phyloP scores from a whole-genome alignment of 495 filamentous ascomycete species.

The Lentithecium fluviatile region DNA sequence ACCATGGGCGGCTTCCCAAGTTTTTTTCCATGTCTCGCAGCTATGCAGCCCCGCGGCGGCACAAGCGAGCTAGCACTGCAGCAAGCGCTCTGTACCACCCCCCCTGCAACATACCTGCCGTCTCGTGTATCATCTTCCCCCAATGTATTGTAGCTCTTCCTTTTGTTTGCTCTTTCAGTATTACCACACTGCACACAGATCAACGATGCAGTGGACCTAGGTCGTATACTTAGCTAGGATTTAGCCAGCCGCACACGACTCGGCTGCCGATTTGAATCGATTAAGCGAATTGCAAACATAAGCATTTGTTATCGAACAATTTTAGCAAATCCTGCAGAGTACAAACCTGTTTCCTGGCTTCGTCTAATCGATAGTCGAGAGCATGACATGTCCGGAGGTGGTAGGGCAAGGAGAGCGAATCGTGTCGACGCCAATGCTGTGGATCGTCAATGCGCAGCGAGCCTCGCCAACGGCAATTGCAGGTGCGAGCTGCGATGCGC shows the following conservation, averaged over 20 bases:
- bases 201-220: not conserved
- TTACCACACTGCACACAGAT: not conserved
- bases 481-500: not conserved
- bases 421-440: not conserved
- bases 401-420: not conserved
- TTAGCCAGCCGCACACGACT: no score
- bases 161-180: not conserved
- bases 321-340: not conserved
- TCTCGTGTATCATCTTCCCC: not conserved
- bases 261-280: no score
- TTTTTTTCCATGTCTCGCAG: not conserved
- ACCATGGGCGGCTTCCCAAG: not conserved
- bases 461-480: not conserved
- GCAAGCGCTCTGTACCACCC: conserved; percentile 26
- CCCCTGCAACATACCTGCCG: conserved; percentile 13
- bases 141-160: conserved; percentile 1
- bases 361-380: not conserved
- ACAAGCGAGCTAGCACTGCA: not conserved
- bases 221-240: no score
- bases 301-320: not conserved
- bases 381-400: not conserved
- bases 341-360: not conserved
- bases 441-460: not conserved
- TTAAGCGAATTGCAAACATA: not conserved
- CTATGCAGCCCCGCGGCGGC: not conserved